Conservation (phyloP, 495 filamentous ascomycete species). For the Aspergillus conjunctus region DNA sequence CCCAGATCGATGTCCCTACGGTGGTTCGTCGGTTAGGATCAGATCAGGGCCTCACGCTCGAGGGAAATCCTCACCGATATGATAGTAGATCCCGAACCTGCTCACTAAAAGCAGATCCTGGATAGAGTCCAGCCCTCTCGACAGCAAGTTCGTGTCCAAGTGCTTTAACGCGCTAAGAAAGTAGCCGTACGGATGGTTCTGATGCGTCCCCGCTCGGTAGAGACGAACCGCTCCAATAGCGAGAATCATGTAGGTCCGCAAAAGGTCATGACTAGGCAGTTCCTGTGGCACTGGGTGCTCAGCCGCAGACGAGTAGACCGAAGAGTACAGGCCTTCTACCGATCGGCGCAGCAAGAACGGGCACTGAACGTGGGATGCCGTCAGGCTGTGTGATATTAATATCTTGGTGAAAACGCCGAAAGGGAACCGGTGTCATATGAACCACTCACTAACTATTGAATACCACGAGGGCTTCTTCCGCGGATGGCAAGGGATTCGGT, state of each 20-base stretch:
- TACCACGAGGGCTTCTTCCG: slow-evolving; percentile 18
- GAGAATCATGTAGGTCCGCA: slow-evolving; percentile 34
- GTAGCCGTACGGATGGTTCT: slow-evolving; percentile 34
- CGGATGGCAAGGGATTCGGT: slow-evolving; percentile 24
- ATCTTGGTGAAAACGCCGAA: too few relatives aligned
- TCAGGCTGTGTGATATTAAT: slow-evolving; percentile 22
- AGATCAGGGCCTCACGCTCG: not conserved
- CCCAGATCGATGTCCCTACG: slow-evolving; percentile 34
- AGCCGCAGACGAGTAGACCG: slow-evolving; percentile 6
- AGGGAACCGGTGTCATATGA: too few relatives aligned
- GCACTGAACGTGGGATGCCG: slow-evolving; percentile 31
- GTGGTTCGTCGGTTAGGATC: not conserved
- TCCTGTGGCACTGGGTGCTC: not conserved
- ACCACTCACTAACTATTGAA: slow-evolving; percentile 35
- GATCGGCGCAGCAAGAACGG: slow-evolving; percentile 32
- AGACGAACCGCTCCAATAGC: slow-evolving; percentile 30
- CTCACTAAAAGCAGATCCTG: slow-evolving; percentile 33
- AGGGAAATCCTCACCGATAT: slow-evolving; percentile 25
- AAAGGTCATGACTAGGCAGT: slow-evolving; percentile 23
- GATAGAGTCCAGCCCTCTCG: slow-evolving; percentile 30
- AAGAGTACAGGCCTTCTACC: slow-evolving; percentile 20
- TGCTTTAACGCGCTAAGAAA: slow-evolving; percentile 32
- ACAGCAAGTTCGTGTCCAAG: slow-evolving; percentile 23
- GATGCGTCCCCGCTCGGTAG: slow-evolving; percentile 25
- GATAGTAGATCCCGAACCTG: slow-evolving; percentile 36